Evolutionary conservation across 768 basidiomycete genomes (phyloP).

Genomic region (Suillus americanus): DNA sequence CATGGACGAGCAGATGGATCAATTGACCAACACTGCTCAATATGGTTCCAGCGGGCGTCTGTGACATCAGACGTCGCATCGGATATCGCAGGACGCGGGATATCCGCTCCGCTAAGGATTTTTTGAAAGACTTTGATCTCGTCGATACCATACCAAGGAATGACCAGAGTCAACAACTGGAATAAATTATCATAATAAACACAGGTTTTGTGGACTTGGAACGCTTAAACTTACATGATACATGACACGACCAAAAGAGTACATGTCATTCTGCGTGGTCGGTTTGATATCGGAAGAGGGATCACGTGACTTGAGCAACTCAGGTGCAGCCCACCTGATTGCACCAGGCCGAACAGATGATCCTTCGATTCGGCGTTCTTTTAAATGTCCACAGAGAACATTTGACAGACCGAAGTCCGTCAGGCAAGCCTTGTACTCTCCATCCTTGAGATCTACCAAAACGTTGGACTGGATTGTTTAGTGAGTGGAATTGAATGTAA

Average conservation of each 20-base stretch:
- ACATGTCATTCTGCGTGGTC: conserved; percentile 37
- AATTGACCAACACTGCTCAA: conserved; percentile 1
- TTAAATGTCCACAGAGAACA: conserved; percentile 32
- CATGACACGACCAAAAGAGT: conserved; percentile 33
- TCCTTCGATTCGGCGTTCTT: conserved; percentile 20
- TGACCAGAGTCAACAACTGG: not conserved
- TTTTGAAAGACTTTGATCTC: not conserved
- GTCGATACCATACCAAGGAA: not conserved
- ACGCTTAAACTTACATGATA: conserved; percentile 2
- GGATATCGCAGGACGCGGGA: not conserved
- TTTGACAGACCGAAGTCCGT: conserved; percentile 47
- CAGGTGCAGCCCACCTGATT: conserved; percentile 4
- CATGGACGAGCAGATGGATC: not conserved
- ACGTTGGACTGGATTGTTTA: conserved; percentile 16
- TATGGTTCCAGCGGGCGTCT: not conserved
- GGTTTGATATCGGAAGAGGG: conserved; percentile 3
- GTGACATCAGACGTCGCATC: not conserved
- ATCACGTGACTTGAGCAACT: conserved; percentile 28
- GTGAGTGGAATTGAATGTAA: too few species aligned
- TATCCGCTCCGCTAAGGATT: not conserved
- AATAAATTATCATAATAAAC: not conserved
- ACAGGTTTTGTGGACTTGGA: not conserved
- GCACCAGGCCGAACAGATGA: conserved; percentile 25
- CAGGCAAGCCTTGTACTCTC: conserved; percentile 33
- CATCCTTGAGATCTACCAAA: conserved; percentile 10